Base-by-base conservation (phyloP, 345 rosid species). In the Linum usitatissimum region DNA sequence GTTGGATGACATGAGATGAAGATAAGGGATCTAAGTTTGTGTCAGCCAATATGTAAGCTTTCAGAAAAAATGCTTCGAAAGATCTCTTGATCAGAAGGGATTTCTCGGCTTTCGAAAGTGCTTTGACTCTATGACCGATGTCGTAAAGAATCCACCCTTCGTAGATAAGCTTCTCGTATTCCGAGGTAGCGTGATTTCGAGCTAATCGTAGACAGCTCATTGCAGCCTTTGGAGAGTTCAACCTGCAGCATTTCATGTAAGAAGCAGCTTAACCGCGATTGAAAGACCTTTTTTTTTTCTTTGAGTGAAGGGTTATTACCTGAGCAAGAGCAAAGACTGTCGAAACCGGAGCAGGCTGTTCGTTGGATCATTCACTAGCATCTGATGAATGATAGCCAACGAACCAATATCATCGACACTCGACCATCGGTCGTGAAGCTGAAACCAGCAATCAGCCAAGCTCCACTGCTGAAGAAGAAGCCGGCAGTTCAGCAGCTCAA, bases 71-170 rank as follows among this genome's bases (percentile, higher is more conserved):
- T 30, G 94, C 96, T 81, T 93, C 97, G 70, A 93, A 93, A 10
- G 96, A 87, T 65, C 94, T 79, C 28, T 87, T 83, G 45, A 78
- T 76, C 42, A 76, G 74, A 76, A 93, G 81, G 63, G 99, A 86
- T 60, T 85, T 80, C 74, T 87, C 94, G 19, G 94, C 90, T 72
- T 73, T 86, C 1, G 79, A 57, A 40, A 93, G 88, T 64, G 96
- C 95, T 82, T 89, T 90, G 62, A 84, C 87, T 5, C 77, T 81
- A 68, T 89, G 69, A 48, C 94, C 94, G 55, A 83, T 79, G 75
- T 93, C 99, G 12, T 86, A 93, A 48, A 93, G 74, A 67, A 93
- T 83, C 99, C 99, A 93, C 48, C 97, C 99, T 76, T 93, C 97
- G 53, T 93, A 93, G 4, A 93, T 83, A 70, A 86, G 74, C 76